phyloP scores from a whole-genome alignment of 345 rosid genomes.

The Streptanthus diversifolius region DNA sequence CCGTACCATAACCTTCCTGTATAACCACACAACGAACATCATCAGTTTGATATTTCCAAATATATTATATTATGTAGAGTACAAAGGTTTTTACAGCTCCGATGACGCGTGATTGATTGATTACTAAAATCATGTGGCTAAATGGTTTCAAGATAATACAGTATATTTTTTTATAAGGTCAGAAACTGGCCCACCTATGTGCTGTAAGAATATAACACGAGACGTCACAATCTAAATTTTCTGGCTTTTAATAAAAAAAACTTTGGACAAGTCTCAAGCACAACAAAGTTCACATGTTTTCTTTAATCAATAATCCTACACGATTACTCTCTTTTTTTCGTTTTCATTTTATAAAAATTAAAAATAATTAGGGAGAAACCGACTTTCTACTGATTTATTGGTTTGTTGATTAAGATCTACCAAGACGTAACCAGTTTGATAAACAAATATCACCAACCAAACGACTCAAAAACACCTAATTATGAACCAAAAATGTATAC shows the following conservation, averaged over 20 bases:
- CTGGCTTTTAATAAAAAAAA: background rate
- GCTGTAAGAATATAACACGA: conserved; percentile 28
- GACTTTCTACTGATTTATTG: conserved; percentile 12
- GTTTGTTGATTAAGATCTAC: conserved; percentile 9
- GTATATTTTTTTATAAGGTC: background rate
- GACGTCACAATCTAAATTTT: conserved; percentile 11
- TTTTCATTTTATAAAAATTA: background rate
- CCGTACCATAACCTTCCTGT: conserved; percentile 62
- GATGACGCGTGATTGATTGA: conserved; percentile 5
- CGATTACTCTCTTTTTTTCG: background rate
- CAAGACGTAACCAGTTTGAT: conserved; percentile 24
- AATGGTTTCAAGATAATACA: background rate
- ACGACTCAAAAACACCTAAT: too few species aligned
- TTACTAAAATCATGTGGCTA: conserved; percentile 6
- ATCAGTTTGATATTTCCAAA: background rate
- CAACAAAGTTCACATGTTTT: conserved; percentile 23
- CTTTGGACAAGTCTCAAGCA: background rate
- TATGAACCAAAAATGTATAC: conserved; percentile 30
- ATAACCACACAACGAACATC: background rate
- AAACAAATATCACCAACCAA: conserved; percentile 27
- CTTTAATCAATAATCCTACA: conserved; percentile 20
- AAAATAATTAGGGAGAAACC: background rate
- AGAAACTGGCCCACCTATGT: conserved; percentile 14
- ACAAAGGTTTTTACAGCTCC: background rate
- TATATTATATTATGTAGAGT: background rate